These are phyloP conservation scores for Russula virescens DNA, from an alignment of 768 basidiomycete species.

Conservation along the genomic window DNA sequence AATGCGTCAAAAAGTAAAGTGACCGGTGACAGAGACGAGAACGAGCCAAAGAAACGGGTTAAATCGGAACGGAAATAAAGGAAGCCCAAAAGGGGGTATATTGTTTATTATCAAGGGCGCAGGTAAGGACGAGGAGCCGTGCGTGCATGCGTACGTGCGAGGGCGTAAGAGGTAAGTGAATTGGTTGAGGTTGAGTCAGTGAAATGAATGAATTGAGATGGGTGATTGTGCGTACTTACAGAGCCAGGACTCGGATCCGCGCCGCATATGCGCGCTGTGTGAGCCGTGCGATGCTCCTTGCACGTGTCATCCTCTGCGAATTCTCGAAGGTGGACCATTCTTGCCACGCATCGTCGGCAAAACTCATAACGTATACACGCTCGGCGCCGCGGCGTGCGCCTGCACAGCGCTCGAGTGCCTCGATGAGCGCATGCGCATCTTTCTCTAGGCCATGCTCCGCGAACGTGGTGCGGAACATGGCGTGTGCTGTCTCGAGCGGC, in stretches of 20 bases:
- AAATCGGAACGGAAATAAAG: background rate
- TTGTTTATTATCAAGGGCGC: background rate
- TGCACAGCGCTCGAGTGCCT: constrained; percentile 64
- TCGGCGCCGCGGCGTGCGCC: constrained; percentile 40
- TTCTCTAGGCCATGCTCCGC: constrained; percentile 36
- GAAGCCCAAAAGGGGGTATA: background rate
- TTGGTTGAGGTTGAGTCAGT: background rate
- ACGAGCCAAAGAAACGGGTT: background rate
- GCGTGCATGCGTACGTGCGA: background rate
- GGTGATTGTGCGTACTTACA: constrained; percentile 36
- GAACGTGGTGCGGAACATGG: constrained; percentile 48
- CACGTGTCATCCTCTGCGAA: constrained; percentile 25
- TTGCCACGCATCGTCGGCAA: constrained; percentile 60
- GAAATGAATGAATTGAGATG: background rate
- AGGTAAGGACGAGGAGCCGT: background rate
- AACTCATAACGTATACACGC: constrained; percentile 41
- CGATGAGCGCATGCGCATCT: constrained; percentile 53
- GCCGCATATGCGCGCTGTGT: constrained; percentile 66
- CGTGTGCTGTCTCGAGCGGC: constrained; percentile 41
- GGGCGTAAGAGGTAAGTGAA: constrained; percentile 28
- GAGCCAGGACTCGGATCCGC: constrained; percentile 56
- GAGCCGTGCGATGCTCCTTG: constrained; percentile 34
- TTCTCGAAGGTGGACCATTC: constrained; percentile 53
- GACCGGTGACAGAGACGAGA: background rate
- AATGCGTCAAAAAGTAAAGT: background rate